A percentile compares a stretch with the other conserved stretches of the same genome.
These are phyloP conservation scores for Microcyclosporella mali DNA, from an alignment of 2,329 filamentous ascomycete genomes.

Conservation along the genomic window DNA sequence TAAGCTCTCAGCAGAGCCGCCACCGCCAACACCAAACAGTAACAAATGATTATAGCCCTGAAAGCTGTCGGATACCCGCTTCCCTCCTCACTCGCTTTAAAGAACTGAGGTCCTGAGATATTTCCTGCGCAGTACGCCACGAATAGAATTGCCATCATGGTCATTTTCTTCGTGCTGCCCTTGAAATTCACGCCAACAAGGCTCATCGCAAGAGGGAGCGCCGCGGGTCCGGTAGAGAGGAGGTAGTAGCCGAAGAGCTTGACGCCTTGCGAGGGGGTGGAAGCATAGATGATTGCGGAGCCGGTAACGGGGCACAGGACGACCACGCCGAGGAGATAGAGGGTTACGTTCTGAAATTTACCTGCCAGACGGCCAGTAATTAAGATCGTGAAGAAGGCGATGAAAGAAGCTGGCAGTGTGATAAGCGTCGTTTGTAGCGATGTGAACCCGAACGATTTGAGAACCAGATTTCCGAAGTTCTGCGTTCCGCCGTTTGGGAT, in stretches of 20 bases:
- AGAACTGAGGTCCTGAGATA: slow-evolving; percentile 49
- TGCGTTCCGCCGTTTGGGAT: slow-evolving; percentile 19
- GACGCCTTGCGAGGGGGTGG: slow-evolving; percentile 36
- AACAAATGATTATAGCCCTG: slow-evolving; percentile 52
- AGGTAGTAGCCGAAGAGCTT: slow-evolving; percentile 55
- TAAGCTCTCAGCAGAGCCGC: slow-evolving; percentile 44
- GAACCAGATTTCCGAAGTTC: slow-evolving; percentile 15
- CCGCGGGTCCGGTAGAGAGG: slow-evolving; percentile 48
- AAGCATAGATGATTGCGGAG: slow-evolving; percentile 34
- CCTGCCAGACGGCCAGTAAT: slow-evolving; percentile 12
- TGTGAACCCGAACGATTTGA: slow-evolving; percentile 18
- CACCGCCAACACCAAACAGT: slow-evolving; percentile 45
- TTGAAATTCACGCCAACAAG: slow-evolving; percentile 49
- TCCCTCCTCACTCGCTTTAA: slow-evolving; percentile 40
- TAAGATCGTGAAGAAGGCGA: slow-evolving; percentile 12
- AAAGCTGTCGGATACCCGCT: slow-evolving; percentile 47
- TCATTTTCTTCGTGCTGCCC: slow-evolving; percentile 36
- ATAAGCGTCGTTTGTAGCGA: slow-evolving; percentile 14
- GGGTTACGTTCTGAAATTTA: slow-evolving; percentile 43
- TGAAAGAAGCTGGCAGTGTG: slow-evolving; percentile 16
- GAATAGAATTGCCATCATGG: slow-evolving; percentile 37
- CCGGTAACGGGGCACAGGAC: slow-evolving; percentile 30
- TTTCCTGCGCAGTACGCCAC: slow-evolving; percentile 43
- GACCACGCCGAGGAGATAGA: slow-evolving; percentile 46
- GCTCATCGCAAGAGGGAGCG: slow-evolving; percentile 50